Conservation (phyloP, 768 basidiomycete genomes). For the Lactifluus pinguis region DNA sequence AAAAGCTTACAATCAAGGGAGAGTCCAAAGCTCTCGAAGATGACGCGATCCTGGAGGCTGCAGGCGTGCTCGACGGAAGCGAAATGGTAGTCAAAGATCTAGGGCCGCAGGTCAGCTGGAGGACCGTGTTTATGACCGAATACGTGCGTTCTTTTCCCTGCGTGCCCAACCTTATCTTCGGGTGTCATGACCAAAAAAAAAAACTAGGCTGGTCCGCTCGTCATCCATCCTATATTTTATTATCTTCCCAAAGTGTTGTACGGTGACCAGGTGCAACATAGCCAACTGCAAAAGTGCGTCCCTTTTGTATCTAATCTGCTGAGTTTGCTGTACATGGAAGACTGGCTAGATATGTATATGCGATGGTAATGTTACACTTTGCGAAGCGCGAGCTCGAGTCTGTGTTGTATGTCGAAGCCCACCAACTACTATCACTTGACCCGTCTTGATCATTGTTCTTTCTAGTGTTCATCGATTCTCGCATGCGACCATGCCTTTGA, state of each 20-base stretch:
- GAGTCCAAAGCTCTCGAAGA: slow-evolving; percentile 57
- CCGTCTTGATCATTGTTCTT: not conserved
- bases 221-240: slow-evolving; percentile 84
- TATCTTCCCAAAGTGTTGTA: slow-evolving; percentile 63
- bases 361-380: slow-evolving; percentile 79
- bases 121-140: slow-evolving; percentile 86
- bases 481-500: slow-evolving; percentile 84
- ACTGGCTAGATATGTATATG: slow-evolving; percentile 49
- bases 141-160: slow-evolving; percentile 52
- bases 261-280: slow-evolving; percentile 60
- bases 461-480: slow-evolving; percentile 89
- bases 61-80: slow-evolving; percentile 50
- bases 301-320: not conserved
- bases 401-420: slow-evolving; percentile 49
- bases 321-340: not conserved
- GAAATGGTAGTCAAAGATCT: slow-evolving; percentile 80
- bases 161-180: not conserved
- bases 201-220: slow-evolving; percentile 67
- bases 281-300: slow-evolving; percentile 63
- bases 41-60: slow-evolving; percentile 46
- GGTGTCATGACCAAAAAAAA: not conserved
- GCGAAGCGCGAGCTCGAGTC: slow-evolving; percentile 90
- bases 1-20: slow-evolving; percentile 60
- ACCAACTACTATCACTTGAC: not conserved
- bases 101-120: slow-evolving; percentile 84